Base-by-base conservation (phyloP, 2,329 filamentous ascomycete species). In the Pyrenochaeta sp. region DNA sequence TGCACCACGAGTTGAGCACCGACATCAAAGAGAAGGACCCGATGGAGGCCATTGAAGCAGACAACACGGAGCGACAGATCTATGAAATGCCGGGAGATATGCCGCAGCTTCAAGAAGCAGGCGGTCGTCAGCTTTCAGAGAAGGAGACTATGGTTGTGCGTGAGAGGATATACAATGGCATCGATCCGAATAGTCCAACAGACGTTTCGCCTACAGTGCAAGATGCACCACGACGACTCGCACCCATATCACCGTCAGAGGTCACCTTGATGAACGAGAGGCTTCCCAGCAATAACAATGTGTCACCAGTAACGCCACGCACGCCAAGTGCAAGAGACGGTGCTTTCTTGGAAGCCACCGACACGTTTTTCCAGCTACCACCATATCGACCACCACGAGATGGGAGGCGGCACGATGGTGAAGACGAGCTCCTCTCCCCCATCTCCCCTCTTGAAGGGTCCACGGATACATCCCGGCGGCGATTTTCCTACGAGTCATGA, bases 81-180 rank as follows among this genome's bases (percentile, higher is more conserved):
- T 80, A 74, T 48, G 84, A 81, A 39, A 85, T 81, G 67, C 81
- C 82, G 0, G 84, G 85, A 1, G 83, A 84, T 9, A 81, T 86
- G 68, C 82, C 82, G 14, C 78, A 79, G 36, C 79, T 81, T 48
- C 82, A 80, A 54, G 79, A 82, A 67, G 80, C 79, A 41, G 80
- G 76, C 44, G 79, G 79, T 27, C 76, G 75, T 15, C 72, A 78
- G 53, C 65, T 82, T 31, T 76, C 74, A 17, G 80, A 82, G 64
- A 82, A 82, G 58, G 79, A 82, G 51, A 75, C 77, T 31, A 76
- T 82, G 69, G 68, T 76, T 52, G 69, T 75, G 17, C 73, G 80
- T 15, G 79, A 81, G 63, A 68, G 69, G 51, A 66, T 75, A 42
- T 79, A 79, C 63, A 82, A 82, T 43, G 80, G 80, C 12, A 67